A percentile compares a stretch with the other conserved stretches of the same genome.
These are phyloP conservation scores for Laguncularia racemosa DNA, from an alignment of 345 rosid species.

Conservation along the genomic window DNA sequence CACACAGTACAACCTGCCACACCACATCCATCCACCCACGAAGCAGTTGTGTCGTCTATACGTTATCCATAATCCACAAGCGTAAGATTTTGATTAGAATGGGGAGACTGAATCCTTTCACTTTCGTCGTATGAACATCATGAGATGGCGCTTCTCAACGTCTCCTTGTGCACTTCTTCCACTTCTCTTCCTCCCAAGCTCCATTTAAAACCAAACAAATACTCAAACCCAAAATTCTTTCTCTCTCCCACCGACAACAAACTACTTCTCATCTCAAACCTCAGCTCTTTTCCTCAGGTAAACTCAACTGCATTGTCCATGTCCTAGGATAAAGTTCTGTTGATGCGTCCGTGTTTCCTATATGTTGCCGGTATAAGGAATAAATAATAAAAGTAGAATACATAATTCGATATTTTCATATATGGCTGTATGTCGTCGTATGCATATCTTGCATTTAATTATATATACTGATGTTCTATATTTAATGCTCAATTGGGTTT, in stretches of 20 bases:
- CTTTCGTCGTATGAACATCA: neutral
- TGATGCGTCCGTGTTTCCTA: too few relatives aligned
- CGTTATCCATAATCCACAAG: neutral
- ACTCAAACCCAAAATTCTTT: conserved; percentile 14
- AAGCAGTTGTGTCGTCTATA: too few relatives aligned
- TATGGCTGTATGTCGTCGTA: too few relatives aligned
- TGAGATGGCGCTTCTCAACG: conserved; percentile 46
- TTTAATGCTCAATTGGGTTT: neutral
- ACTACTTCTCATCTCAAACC: neutral
- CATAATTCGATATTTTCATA: too few relatives aligned
- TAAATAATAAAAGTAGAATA: too few relatives aligned
- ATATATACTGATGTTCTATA: too few relatives aligned
- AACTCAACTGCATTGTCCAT: too few relatives aligned
- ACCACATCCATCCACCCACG: too few relatives aligned
- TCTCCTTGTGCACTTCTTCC: conserved; percentile 30
- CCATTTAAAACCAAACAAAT: neutral
- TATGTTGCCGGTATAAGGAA: too few relatives aligned
- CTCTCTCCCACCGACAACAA: conserved; percentile 2
- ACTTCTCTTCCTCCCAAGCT: conserved; percentile 14
- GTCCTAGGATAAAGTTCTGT: too few relatives aligned
- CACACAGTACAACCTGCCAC: too few relatives aligned
- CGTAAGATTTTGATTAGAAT: neutral
- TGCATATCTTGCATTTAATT: too few relatives aligned
- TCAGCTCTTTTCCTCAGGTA: neutral
- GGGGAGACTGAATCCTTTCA: neutral